Conservation (phyloP, 345 rosid species). For the Leavenworthia alabamica region DNA sequence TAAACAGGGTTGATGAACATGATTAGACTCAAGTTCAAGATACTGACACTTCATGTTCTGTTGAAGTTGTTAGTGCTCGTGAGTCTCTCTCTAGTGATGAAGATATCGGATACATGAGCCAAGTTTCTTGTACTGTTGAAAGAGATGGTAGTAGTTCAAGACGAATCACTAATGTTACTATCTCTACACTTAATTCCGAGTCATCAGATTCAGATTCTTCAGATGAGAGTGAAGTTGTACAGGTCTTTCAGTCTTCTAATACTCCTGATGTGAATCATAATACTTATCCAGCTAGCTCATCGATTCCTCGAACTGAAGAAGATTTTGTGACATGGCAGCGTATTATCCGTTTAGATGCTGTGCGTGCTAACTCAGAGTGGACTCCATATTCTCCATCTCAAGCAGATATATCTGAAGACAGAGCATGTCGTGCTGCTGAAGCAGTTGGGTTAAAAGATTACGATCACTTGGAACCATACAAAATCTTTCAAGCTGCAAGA, state of each 20-base stretch:
- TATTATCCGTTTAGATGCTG: constrained; percentile 92
- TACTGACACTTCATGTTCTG: constrained; percentile 50
- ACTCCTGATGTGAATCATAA: constrained; percentile 40
- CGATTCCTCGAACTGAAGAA: constrained; percentile 43
- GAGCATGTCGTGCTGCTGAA: constrained; percentile 65
- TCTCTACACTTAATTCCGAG: constrained; percentile 51
- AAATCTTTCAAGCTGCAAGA: constrained; percentile 87
- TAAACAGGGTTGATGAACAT: constrained; percentile 31
- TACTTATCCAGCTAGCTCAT: constrained; percentile 31
- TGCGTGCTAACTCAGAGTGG: constrained; percentile 93
- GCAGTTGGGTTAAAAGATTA: constrained; percentile 88
- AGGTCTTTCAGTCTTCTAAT: constrained; percentile 39
- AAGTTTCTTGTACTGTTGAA: constrained; percentile 49
- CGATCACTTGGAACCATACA: constrained; percentile 67
- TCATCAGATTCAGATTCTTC: constrained; percentile 88
- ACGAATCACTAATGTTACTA: constrained; percentile 47
- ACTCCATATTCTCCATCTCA: constrained; percentile 47
- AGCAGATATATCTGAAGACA: constrained; percentile 55
- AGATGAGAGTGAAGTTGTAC: constrained; percentile 56
- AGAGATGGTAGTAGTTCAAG: constrained; percentile 46
- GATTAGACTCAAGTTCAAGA: constrained; percentile 46
- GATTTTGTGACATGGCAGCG: constrained; percentile 88
- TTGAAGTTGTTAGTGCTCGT: too few species aligned
- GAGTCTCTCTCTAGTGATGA: too few species aligned
- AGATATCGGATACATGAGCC: constrained; percentile 45